Percentiles rank a stretch among this genome's conserved stretches.
These are phyloP conservation scores for Botrytis fragariae DNA, from an alignment of 2,329 filamentous ascomycete species.

Conservation along the genomic window DNA sequence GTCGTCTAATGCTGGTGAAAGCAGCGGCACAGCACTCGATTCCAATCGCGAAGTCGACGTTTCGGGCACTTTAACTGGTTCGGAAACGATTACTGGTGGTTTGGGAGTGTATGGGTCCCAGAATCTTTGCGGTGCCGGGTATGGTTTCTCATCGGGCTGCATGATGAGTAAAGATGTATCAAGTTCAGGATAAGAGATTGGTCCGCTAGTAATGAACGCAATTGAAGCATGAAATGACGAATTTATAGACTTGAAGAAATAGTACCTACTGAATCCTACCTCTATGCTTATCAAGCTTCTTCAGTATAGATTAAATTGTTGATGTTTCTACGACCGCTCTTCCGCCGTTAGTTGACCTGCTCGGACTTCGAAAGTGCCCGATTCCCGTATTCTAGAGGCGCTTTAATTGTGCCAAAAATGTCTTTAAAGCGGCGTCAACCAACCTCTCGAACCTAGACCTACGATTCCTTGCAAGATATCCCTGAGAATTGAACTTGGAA, in stretches of 20 bases:
- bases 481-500: not conserved
- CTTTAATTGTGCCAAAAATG: not conserved
- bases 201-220: not conserved
- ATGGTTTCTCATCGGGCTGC: not conserved
- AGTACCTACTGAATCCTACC: not conserved
- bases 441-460: not conserved
- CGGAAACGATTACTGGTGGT: not conserved
- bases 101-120: conserved; percentile 11
- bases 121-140: not conserved
- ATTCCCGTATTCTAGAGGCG: not conserved
- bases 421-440: not conserved
- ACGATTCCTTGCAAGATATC: not conserved
- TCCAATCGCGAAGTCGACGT: conserved; percentile 1
- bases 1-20: conserved; percentile 23
- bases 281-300: conserved; percentile 5
- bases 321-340: not conserved
- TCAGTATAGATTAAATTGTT: not conserved
- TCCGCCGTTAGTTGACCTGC: not conserved
- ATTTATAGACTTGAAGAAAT: not conserved
- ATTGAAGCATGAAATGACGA: conserved; percentile 6
- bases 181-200: conserved; percentile 11
- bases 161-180: not conserved
- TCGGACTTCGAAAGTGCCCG: not conserved
- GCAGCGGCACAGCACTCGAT: not conserved
- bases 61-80: not conserved